Evolutionary conservation across 257 asterid genomes (phyloP).

Genomic region (Osmanthus fragrans): DNA sequence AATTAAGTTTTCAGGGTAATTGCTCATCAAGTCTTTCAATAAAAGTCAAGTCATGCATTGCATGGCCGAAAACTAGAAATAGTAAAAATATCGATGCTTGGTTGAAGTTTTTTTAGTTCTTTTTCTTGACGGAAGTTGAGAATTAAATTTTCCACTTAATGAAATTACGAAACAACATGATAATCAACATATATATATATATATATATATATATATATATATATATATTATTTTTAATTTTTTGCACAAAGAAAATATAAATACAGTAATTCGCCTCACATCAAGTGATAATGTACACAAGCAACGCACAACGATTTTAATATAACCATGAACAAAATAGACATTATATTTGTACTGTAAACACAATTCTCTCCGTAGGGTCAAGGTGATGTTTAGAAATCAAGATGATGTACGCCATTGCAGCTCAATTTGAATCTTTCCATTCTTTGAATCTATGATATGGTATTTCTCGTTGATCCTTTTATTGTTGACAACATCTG

Average conservation of each 20-base stretch:
- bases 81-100: no score
- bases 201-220: no score
- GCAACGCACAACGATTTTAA: not conserved
- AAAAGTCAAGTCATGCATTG: no score
- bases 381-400: not conserved
- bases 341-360: not conserved
- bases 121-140: no score
- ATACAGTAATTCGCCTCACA: not conserved
- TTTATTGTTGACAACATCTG: constrained; percentile 53
- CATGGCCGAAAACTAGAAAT: no score
- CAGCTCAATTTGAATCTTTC: constrained; percentile 56
- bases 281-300: not conserved
- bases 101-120: no score
- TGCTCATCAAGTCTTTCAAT: no score
- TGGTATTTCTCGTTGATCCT: constrained; percentile 60
- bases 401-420: constrained; percentile 65
- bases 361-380: not conserved
- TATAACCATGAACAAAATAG: not conserved
- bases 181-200: no score
- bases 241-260: not conserved
- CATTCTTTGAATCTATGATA: constrained; percentile 64
- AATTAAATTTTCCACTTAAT: no score
- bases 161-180: no score
- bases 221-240: no score
- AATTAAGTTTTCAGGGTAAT: no score